These are phyloP conservation scores for Pugionium cornutum DNA, from an alignment of 345 rosid genomes.

Conservation along the genomic window DNA sequence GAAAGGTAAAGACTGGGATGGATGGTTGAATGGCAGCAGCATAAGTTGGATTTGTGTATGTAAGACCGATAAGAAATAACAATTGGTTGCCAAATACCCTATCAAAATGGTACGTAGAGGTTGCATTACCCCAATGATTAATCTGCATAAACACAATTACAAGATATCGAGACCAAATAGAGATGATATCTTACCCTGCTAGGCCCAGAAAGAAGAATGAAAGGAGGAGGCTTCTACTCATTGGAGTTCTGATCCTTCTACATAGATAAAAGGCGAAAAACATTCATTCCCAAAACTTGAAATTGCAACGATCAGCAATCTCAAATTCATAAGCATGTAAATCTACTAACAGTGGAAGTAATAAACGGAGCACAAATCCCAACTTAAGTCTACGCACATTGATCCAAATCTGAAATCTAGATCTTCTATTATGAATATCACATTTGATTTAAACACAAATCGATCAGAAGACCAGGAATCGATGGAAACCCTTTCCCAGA, in stretches of 20 bases:
- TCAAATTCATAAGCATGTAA: neutral
- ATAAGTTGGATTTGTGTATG: slow-evolving; percentile 35
- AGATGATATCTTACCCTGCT: slow-evolving; percentile 61
- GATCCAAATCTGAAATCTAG: slow-evolving; percentile 21
- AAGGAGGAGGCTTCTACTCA: slow-evolving; percentile 62
- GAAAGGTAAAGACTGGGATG: slow-evolving; percentile 94
- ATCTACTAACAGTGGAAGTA: slow-evolving; percentile 1
- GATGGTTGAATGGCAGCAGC: slow-evolving; percentile 32
- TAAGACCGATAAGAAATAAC: slow-evolving; percentile 89
- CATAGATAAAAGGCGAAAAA: slow-evolving; percentile 37
- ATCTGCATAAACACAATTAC: slow-evolving; percentile 17
- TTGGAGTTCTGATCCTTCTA: slow-evolving; percentile 74
- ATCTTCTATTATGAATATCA: neutral
- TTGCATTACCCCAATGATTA: slow-evolving; percentile 6
- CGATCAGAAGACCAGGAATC: neutral
- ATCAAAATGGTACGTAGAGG: slow-evolving; percentile 30
- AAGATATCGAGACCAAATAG: slow-evolving; percentile 12
- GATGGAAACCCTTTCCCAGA: slow-evolving; percentile 13
- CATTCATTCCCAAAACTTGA: neutral
- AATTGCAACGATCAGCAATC: slow-evolving; percentile 3
- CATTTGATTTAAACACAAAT: slow-evolving; percentile 7
- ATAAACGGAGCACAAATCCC: slow-evolving; percentile 5
- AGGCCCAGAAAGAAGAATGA: slow-evolving; percentile 90
- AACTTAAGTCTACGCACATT: slow-evolving; percentile 14
- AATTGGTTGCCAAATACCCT: slow-evolving; percentile 99